Evolutionary conservation across 306 rosid species (phyloP), one percentile per base, ranked within the genome.

Genomic region (Styphnolobium japonicum): DNA sequence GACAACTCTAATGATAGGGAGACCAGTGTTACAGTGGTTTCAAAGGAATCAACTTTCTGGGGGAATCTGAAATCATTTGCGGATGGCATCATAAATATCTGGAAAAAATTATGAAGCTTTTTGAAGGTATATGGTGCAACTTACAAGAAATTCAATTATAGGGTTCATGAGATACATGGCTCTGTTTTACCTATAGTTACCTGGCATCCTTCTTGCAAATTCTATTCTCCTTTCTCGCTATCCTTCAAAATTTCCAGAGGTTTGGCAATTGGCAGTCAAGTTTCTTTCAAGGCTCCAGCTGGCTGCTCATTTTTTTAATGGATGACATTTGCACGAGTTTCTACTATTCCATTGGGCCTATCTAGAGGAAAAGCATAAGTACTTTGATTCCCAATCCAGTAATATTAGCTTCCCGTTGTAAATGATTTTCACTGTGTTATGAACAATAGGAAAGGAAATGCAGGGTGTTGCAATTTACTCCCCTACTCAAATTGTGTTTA

Each of bases 21-120:
- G 81, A 60, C 45, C 34, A 77, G 62, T 51, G 77, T 19, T 77
- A 82, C 55, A 14, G 85, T 71, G 73, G 80, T 25, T 69, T 43
- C 84, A 12, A 75, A 56, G 42, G 76, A 84, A 71, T 40, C 85
- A 58, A 87, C 85, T 79, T 76, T 92, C 16, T 89, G 93, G 97
- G 92, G 83, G 45, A 90, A 79, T 85, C 73, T 92, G 56, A 92
- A 86, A 88, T 85, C 92, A 75, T 75, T 92, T 76, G 96, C 96
- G 10, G 87, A 83, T 73, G 88, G 86, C 45, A 27, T 92, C 75
- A 29, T 90, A 49, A 86, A 81, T 78, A 67, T 87, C 5, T 92
- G 91, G 90, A 89, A 81, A 82, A 84, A 83, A 36, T 65, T 52
- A 14, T 92, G 79, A 85, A 76, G 71, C 31, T 79, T 15, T 75